Base-by-base conservation (phyloP, 768 basidiomycete species). In the Cystofilobasidium bisporidii region DNA sequence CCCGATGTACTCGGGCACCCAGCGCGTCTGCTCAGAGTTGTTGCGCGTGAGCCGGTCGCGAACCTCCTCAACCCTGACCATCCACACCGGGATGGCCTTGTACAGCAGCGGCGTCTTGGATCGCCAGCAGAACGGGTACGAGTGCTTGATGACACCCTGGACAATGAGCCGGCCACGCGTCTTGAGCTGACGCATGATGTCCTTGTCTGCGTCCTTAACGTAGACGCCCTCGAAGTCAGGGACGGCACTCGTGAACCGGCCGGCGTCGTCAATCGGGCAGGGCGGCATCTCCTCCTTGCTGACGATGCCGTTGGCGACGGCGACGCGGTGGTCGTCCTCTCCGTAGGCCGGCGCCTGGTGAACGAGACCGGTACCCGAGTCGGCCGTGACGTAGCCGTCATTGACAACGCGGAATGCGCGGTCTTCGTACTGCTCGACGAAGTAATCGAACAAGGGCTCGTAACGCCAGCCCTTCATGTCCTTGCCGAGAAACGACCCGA, bases 71-170 rank as follows among this genome's bases (percentile, higher is more conserved):
- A 98, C 96, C 68, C 84, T 84, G 67, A 99, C 86, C 75, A 97
- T 97, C 96, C 96, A 99, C 9, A 83, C 87, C 45, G 94, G 94
- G 72, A 99, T 87, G 57, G 92, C 91, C 60, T 91, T 89, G 78
- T 99, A 93, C 70, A 99, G 86, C 73, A 99, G 83, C 26, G 96
- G 96, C 0, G 94, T 97, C 17, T 87, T 86, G 24, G 96, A 98
- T 88, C 92, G 84, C 96, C 96, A 98, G 76, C 96, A 99, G 82
- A 86, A 96, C 15, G 96, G 96, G 75, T 99, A 98, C 71, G 86
- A 86, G 78, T 98, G 96, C 74, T 84, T 87, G 64, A 92, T 72
- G 26, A 87, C 91, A 2, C 87, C 85, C 74, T 93, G 89, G 12
- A 89, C 87, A 69, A 99, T 84, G 63, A 99, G 82, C 57, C 90